Percentiles rank a stretch among this genome's conserved stretches.
Evolutionary conservation across 345 rosid species (phyloP).

Genomic region (Melaleuca alternifolia): DNA sequence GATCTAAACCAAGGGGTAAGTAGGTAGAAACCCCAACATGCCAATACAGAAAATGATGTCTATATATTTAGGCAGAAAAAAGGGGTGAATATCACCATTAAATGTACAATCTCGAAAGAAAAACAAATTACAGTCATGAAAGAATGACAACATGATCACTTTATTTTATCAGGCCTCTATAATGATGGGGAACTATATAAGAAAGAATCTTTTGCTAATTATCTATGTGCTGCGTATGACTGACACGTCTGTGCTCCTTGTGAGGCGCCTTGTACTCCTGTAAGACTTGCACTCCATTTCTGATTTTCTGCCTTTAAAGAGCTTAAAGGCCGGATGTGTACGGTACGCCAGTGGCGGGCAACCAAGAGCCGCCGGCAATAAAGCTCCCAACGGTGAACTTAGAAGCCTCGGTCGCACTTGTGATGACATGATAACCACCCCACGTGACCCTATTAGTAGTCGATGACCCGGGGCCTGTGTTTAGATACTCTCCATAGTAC

Average conservation of each 20-base stretch:
- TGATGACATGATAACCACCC: slow-evolving; percentile 36
- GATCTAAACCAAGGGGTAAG: neutral
- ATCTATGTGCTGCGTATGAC: neutral
- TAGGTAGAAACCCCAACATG: neutral
- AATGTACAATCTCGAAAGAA: neutral
- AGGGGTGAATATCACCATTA: neutral
- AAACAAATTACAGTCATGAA: neutral
- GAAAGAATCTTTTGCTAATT: neutral
- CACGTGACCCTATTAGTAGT: slow-evolving; percentile 35
- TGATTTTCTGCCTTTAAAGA: neutral
- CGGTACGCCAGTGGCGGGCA: slow-evolving; percentile 33
- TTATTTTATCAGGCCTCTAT: neutral
- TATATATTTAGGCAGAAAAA: neutral
- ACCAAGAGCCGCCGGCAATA: slow-evolving; percentile 46
- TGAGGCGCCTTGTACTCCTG: neutral
- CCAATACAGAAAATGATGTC: neutral
- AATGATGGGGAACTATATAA: neutral
- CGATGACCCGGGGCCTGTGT: slow-evolving; percentile 39
- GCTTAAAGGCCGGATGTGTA: slow-evolving; percentile 40
- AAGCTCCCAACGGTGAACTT: slow-evolving; percentile 40
- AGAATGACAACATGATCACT: neutral
- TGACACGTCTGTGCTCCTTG: neutral
- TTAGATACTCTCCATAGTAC: slow-evolving; percentile 49
- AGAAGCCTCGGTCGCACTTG: slow-evolving; percentile 37
- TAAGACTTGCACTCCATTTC: neutral